Conservation (phyloP, 2,329 filamentous ascomycete genomes). For the Calonectria pteridis region DNA sequence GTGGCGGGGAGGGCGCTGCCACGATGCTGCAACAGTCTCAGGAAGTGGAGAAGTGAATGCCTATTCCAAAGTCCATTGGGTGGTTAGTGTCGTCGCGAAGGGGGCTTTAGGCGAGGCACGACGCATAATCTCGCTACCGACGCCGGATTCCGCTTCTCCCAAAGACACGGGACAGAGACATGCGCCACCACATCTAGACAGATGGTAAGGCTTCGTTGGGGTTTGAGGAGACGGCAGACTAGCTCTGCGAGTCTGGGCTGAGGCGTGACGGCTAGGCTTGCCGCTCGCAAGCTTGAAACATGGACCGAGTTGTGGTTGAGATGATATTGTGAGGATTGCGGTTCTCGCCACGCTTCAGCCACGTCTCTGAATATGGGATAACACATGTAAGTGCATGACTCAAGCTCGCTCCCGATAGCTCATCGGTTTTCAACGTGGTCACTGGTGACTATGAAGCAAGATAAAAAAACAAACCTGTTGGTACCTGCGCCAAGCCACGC, state of each 20-base stretch:
- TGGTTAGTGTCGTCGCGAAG: background rate
- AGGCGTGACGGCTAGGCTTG: background rate
- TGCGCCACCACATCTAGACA: background rate
- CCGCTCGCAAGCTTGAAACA: background rate
- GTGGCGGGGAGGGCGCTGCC: background rate
- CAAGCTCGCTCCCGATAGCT: background rate
- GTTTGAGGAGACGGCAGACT: background rate
- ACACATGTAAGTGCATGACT: background rate
- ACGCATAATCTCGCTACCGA: background rate
- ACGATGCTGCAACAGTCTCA: background rate
- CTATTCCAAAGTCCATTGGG: background rate
- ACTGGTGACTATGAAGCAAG: background rate
- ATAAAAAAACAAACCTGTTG: background rate
- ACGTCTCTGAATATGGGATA: constrained; percentile 4
- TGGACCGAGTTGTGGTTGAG: background rate
- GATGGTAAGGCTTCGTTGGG: background rate
- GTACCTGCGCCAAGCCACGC: background rate
- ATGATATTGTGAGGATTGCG: background rate
- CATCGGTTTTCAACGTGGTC: background rate
- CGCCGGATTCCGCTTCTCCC: background rate
- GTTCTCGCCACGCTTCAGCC: background rate
- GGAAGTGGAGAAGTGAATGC: background rate
- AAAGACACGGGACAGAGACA: background rate
- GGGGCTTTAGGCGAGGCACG: background rate
- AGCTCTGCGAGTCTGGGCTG: background rate